Conservation (phyloP, 2,329 filamentous ascomycete species). For the Cryphonectria nitschkei region DNA sequence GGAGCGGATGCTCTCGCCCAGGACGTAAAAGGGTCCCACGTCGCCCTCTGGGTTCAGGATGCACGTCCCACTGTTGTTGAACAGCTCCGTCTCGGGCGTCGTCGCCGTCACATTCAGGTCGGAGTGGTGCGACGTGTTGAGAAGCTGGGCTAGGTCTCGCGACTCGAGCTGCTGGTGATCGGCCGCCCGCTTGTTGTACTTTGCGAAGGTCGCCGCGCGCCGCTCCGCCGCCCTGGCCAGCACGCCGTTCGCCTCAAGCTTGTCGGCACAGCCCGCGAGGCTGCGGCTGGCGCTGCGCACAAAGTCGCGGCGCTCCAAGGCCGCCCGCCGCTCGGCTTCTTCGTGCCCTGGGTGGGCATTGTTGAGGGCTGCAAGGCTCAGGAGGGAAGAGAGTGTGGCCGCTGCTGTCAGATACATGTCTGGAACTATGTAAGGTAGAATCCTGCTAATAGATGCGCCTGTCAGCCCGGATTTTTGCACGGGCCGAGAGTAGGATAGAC, state of each 20-base stretch:
- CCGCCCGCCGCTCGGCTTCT: background rate
- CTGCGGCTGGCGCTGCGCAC: background rate
- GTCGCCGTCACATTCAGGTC: background rate
- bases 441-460: background rate
- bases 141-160: background rate
- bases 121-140: conserved; percentile 3
- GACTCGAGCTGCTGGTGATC: background rate
- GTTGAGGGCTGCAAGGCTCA: background rate
- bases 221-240: conserved; percentile 12
- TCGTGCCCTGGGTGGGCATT: conserved; percentile 15
- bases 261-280: conserved; percentile 10
- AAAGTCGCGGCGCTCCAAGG: background rate
- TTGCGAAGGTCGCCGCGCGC: background rate
- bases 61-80: conserved; percentile 3
- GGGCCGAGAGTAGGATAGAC: background rate
- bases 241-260: conserved; percentile 14
- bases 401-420: background rate
- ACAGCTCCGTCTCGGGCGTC: conserved; percentile 3
- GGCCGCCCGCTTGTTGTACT: background rate
- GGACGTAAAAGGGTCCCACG: conserved; percentile 41
- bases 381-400: background rate
- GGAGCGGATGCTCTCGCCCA: conserved; percentile 42
- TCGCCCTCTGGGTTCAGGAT: conserved; percentile 39
- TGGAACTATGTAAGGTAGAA: background rate
- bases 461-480: background rate